Evolutionary conservation across 306 rosid species (phyloP), one percentile per base, ranked within the genome.

Genomic region (Gillenia trifoliata): DNA sequence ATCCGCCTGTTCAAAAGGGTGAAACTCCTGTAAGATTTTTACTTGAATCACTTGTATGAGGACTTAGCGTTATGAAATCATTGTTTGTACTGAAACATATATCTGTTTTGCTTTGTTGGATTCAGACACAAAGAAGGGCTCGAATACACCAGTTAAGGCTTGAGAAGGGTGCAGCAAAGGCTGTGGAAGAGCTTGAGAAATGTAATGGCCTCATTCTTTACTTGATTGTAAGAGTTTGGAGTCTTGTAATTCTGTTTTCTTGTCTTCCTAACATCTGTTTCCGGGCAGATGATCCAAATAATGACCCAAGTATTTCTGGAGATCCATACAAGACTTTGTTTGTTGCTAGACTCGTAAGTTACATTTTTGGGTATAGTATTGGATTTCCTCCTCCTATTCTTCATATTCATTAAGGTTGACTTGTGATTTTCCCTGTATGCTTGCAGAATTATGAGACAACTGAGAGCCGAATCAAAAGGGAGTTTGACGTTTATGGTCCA

Each of bases 381-480:
- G 13, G 7, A 43, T 64, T 45, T 55, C 38, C 43, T 64, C 23
- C 72, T 56, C 65, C 71, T 45, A 41, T 15, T 66, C 36, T 29
- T 33, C 47, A 34, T 72, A 61, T 75, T 52, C 19, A 11, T 68
- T 56, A 70, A 29, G 57, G 1, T 22, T 74, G 49, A 77, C 80
- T 50, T 52, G 80, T 66, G 65, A 60, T 30, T 70, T 38, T 40
- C 19, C 23, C 30, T 67, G 67, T 63, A n/a, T 61, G n/a, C 66
- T 68, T 55, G 85, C 98, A 95, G 99, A 95, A 90, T 82, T 95
- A 92, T 49, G 99, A 95, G 85, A 86, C 93, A 74, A 84, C 90
- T 77, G 99, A 95, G 83, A 92, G 99, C 99, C 86, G 92, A 89
- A 83, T 95, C 80, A 92, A 89, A 89, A 92, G 98, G 93, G 99